These are phyloP conservation scores for Elasticomyces elasticus DNA, from an alignment of 495 filamentous ascomycete species.

Conservation along the genomic window DNA sequence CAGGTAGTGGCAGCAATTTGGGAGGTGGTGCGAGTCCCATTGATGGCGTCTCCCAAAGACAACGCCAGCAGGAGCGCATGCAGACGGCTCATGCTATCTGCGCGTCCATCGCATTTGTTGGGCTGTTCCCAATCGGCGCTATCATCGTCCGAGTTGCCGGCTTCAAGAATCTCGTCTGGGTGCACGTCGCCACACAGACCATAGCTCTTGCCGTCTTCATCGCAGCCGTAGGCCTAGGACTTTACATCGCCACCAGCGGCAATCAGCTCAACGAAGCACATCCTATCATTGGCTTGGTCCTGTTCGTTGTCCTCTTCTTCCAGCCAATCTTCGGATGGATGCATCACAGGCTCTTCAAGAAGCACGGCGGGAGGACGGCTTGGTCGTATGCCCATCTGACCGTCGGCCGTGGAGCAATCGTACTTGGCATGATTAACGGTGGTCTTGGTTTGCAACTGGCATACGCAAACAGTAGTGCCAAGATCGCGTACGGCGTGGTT, in stretches of 20 bases:
- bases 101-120: slow-evolving; percentile 22
- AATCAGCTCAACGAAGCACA: slow-evolving; percentile 23
- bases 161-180: slow-evolving; percentile 15
- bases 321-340: slow-evolving; percentile 30
- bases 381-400: slow-evolving; percentile 30
- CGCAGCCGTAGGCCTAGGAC: slow-evolving; percentile 22
- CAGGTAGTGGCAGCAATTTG: no score
- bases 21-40: no score
- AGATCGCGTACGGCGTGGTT: slow-evolving; percentile 19
- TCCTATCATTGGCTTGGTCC: slow-evolving; percentile 31
- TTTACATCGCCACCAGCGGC: slow-evolving; percentile 11
- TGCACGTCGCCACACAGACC: slow-evolving; percentile 22
- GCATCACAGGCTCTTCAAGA: slow-evolving; percentile 31
- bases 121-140: slow-evolving; percentile 26
- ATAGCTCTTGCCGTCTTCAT: slow-evolving; percentile 20
- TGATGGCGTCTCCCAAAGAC: no score
- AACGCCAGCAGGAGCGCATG: slow-evolving; percentile 1
- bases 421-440: slow-evolving; percentile 30
- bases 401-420: slow-evolving; percentile 25
- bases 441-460: slow-evolving; percentile 24
- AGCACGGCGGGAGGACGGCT: slow-evolving; percentile 25
- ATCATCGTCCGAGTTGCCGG: slow-evolving; percentile 20
- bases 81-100: slow-evolving; percentile 21
- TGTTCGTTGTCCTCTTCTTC: slow-evolving; percentile 30
- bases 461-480: neutral